A percentile compares a stretch with the other conserved stretches of the same genome.
Evolutionary conservation across 2,329 filamentous ascomycete species (phyloP).

Genomic region (Pestalotiopsis sp.): DNA sequence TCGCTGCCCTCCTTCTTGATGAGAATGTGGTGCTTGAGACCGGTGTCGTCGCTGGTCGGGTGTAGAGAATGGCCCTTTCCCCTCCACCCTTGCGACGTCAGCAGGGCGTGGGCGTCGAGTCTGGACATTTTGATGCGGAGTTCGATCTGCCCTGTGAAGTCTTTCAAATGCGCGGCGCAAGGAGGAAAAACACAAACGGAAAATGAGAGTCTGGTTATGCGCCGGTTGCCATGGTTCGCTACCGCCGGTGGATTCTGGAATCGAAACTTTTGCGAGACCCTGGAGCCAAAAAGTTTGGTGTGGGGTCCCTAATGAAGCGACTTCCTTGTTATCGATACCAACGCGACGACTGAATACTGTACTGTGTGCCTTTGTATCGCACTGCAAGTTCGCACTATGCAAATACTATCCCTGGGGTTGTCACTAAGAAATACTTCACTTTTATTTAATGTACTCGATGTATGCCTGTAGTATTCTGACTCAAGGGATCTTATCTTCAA

Average conservation of each 20-base stretch:
- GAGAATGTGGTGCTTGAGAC: conserved; percentile 81
- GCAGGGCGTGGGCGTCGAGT: conserved; percentile 85
- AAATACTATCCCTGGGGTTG: not conserved
- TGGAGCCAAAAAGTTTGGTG: not conserved
- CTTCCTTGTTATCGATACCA: not conserved
- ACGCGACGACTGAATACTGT: not conserved
- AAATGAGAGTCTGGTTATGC: not conserved
- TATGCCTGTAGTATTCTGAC: too few species aligned
- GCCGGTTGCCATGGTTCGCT: not conserved
- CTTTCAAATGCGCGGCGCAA: not conserved
- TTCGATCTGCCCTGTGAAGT: not conserved
- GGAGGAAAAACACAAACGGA: not conserved
- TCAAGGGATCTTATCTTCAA: too few species aligned
- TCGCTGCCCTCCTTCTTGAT: conserved; percentile 77
- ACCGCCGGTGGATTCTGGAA: not conserved
- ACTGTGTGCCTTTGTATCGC: not conserved
- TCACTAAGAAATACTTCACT: not conserved
- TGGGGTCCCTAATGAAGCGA: not conserved
- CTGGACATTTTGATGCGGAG: not conserved
- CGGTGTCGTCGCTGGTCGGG: conserved; percentile 69
- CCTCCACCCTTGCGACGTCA: conserved; percentile 87
- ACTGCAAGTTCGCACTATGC: not conserved
- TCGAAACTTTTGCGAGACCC: not conserved
- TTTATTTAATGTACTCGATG: too few species aligned
- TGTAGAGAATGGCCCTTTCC: conserved; percentile 89